Base-by-base conservation (phyloP, 306 rosid genomes). In the Vigna nakashimae region DNA sequence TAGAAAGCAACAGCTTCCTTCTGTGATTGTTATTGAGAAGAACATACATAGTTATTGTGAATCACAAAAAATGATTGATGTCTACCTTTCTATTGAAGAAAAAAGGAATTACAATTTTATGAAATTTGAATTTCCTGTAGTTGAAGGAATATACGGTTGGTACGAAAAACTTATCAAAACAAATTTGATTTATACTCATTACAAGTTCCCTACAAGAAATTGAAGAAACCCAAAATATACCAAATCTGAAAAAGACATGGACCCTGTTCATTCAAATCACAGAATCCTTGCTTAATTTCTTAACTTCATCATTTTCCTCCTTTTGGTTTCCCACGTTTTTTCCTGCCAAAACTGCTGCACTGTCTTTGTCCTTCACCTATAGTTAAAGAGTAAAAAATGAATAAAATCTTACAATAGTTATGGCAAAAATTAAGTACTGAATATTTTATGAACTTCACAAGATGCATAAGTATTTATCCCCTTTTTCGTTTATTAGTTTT, bases 261-360 rank as follows among this genome's bases (percentile, higher is more conserved):
- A 53, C 18, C 79, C 81, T 84, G 32, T 73, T 71, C 17, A 20
- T 55, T 78, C 86, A 95, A 84, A 92, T 94, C 81, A 87, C 77
- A 82, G 98, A 91, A 69, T 88, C 90, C 86, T 95, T 95, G 86
- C 68, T 83, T 75, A 87, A 84, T 82, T 92, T 92, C 88, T 87
- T 91, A 38, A 83, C 76, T 56, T 95, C 99, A 36, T 85, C 90
- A 80, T 36, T 87, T 75, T 92, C 97, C 67, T 90, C 89, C 14
- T 89, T 97, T 68, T 83, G 86, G 80, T 84, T 86, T 73, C 82
- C 91, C 83, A 74, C 76, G 74, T 46, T 82, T 84, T 90, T 88
- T 62, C 84, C 94, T 50, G 62, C 87, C 87, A 89, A 83, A 82
- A 89, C 88, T 16, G 93, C 88, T 70, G 86, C 63, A 7, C 24